phyloP scores from a whole-genome alignment of 2,329 filamentous ascomycete species.

The Hypoxylon sp. region DNA sequence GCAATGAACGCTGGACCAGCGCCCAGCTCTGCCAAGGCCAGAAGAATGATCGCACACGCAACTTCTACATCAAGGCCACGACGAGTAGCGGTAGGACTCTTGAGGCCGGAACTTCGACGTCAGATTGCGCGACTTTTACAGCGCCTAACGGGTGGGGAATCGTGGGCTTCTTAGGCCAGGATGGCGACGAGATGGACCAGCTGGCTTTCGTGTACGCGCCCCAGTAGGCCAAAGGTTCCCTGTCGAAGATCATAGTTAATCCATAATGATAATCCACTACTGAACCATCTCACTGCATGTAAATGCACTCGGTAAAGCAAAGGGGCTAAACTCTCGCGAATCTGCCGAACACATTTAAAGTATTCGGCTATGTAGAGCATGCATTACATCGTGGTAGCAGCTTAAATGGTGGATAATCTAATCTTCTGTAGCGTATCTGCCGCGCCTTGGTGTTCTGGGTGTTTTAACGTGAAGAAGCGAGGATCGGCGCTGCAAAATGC shows the following conservation, averaged over 20 bases:
- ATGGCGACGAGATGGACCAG: conserved; percentile 70
- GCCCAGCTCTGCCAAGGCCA: conserved; percentile 67
- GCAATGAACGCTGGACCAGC: conserved; percentile 64
- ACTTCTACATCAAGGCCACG: conserved; percentile 69
- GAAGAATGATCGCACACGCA: conserved; percentile 62
- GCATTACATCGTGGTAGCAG: conserved; percentile 29
- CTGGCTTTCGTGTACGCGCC: conserved; percentile 65
- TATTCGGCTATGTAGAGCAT: conserved; percentile 28
- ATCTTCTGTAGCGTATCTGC: conserved; percentile 9
- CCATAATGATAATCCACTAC: conserved; percentile 17
- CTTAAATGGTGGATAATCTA: conserved; percentile 23
- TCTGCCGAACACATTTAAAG: conserved; percentile 20
- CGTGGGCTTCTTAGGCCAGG: conserved; percentile 57
- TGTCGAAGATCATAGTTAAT: conserved; percentile 17
- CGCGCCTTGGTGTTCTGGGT: conserved; percentile 10
- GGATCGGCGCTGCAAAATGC: conserved; percentile 41
- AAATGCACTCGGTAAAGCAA: conserved; percentile 1
- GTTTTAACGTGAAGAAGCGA: conserved; percentile 18
- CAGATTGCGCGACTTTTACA: conserved; percentile 58
- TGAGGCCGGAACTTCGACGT: conserved; percentile 61
- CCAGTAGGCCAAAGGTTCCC: conserved; percentile 49
- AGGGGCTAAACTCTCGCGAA: conserved; percentile 13
- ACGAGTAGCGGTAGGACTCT: conserved; percentile 65
- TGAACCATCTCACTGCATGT: conserved; percentile 4
- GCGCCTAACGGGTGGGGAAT: conserved; percentile 61